Conservation (phyloP, 192 early-diverging fungal species). For the Neocallimastix lanati region DNA sequence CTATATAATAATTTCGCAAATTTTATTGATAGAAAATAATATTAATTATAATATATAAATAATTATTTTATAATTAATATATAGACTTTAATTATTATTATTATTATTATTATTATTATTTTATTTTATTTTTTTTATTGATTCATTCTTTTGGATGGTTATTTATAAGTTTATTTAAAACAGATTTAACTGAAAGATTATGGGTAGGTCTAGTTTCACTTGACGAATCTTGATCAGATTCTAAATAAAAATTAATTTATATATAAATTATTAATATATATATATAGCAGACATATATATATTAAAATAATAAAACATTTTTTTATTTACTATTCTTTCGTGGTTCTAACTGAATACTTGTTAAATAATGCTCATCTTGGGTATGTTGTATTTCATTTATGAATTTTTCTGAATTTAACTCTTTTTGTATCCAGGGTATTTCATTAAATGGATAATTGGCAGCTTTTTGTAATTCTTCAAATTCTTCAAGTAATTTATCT, state of each 20-base stretch:
- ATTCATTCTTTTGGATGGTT: background rate
- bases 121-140: no score
- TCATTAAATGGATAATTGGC: background rate
- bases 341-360: background rate
- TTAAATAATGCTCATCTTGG: background rate
- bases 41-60: no score
- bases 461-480: background rate
- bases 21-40: no score
- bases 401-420: background rate
- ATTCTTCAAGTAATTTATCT: background rate
- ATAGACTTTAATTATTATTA: no score
- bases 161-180: background rate
- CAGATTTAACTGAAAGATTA: background rate
- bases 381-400: background rate
- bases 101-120: no score
- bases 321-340: background rate
- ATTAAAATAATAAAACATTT: background rate
- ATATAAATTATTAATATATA: no score
- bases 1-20: no score
- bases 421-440: background rate
- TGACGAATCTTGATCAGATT: background rate
- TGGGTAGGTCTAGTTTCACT: background rate
- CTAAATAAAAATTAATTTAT: background rate
- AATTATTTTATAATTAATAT: no score
- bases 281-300: no score